Evolutionary conservation across 2,329 filamentous ascomycete species (phyloP).

Genomic region (Claviceps purpurea): DNA sequence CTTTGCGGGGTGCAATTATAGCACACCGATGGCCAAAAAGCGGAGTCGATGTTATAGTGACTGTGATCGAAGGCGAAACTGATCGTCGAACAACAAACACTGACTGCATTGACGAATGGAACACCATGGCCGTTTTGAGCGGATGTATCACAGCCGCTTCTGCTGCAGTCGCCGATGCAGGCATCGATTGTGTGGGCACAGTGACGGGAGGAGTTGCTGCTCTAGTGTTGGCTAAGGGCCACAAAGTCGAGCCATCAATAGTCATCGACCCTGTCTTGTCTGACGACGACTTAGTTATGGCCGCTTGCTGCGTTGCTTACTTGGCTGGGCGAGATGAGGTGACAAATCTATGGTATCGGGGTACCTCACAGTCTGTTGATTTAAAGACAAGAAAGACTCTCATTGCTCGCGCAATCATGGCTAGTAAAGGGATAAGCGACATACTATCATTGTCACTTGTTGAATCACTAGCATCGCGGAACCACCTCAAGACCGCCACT

Average conservation of each 20-base stretch:
- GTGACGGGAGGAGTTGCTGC: conserved; percentile 84
- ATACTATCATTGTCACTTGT: conserved; percentile 20
- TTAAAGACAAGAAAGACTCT: conserved; percentile 19
- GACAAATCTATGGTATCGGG: conserved; percentile 90
- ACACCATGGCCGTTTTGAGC: conserved; percentile 80
- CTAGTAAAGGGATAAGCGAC: conserved; percentile 23
- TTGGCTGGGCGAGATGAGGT: conserved; percentile 78
- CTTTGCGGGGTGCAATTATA: conserved; percentile 77
- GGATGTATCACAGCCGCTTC: conserved; percentile 90
- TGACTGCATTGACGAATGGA: conserved; percentile 56
- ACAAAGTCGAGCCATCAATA: conserved; percentile 27
- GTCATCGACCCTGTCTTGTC: conserved; percentile 73
- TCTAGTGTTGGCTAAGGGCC: conserved; percentile 37
- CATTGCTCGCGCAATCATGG: conserved; percentile 27
- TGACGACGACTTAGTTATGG: conserved; percentile 64
- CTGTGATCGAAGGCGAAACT: conserved; percentile 86
- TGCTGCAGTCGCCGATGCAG: conserved; percentile 84
- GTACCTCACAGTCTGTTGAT: conserved; percentile 35
- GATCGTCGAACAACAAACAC: conserved; percentile 41
- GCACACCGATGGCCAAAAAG: conserved; percentile 98
- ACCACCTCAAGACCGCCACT: too few relatives aligned
- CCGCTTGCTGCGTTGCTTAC: conserved; percentile 84
- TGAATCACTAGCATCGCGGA: conserved; percentile 17
- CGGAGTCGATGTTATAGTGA: conserved; percentile 88
- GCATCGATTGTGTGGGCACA: conserved; percentile 88